Conservation (phyloP, 2,329 filamentous ascomycete genomes). For the Botryosphaeria agaves region DNA sequence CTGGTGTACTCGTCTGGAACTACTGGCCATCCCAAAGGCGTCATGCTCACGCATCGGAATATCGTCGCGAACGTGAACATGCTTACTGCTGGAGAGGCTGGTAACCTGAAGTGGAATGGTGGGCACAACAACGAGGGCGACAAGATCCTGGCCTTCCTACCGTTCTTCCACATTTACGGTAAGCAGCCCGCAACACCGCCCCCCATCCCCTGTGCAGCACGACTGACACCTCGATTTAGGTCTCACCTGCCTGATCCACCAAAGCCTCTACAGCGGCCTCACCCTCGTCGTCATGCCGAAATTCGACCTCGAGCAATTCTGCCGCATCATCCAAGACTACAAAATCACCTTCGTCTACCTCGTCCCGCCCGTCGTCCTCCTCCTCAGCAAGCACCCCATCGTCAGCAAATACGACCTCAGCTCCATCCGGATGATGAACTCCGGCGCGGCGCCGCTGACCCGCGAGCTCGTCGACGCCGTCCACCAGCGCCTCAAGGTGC, state of each 20-base stretch:
- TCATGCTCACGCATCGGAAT: slow-evolving; percentile 71
- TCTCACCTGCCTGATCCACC: slow-evolving; percentile 55
- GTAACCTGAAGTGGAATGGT: slow-evolving; percentile 39
- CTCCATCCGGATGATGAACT: slow-evolving; percentile 68
- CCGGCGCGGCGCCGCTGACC: slow-evolving; percentile 71
- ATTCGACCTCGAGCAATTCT: slow-evolving; percentile 71
- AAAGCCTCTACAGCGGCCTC: slow-evolving; percentile 47
- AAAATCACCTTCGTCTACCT: slow-evolving; percentile 64
- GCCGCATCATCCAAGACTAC: slow-evolving; percentile 56
- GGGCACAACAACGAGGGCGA: slow-evolving; percentile 47
- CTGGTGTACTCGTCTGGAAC: slow-evolving; percentile 83
- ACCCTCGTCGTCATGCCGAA: slow-evolving; percentile 55
- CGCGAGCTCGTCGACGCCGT: slow-evolving; percentile 62
- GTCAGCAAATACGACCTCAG: slow-evolving; percentile 70
- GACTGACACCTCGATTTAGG: slow-evolving; percentile 20
- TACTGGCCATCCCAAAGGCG: slow-evolving; percentile 80
- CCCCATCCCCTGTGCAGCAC: neutral
- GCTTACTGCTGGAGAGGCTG: slow-evolving; percentile 38
- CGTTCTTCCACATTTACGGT: slow-evolving; percentile 88
- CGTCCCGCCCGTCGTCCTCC: slow-evolving; percentile 68
- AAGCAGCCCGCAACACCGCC: slow-evolving; percentile 11
- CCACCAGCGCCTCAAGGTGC: slow-evolving; percentile 55
- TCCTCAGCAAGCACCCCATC: slow-evolving; percentile 60
- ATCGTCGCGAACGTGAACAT: slow-evolving; percentile 52
- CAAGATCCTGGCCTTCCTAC: slow-evolving; percentile 59